These are phyloP conservation scores for Datura wrightii DNA, from an alignment of 257 asterid species.

Conservation along the genomic window DNA sequence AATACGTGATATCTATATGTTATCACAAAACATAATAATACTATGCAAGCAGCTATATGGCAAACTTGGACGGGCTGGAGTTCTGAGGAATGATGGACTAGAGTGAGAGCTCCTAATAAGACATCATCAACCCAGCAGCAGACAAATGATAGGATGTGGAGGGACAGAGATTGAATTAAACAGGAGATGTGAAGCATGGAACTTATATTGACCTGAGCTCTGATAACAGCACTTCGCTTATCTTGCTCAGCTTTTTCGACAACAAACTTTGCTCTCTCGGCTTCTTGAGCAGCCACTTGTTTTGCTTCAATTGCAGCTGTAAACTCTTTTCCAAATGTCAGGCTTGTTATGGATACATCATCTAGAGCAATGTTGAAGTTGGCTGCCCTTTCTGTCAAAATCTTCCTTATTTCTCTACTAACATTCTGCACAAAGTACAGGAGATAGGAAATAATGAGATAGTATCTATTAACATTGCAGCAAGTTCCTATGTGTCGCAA, in stretches of 20 bases:
- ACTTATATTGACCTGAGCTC: conserved; percentile 72
- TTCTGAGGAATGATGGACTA: background rate
- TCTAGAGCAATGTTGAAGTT: conserved; percentile 90
- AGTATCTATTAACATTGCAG: background rate
- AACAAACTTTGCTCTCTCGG: conserved; percentile 92
- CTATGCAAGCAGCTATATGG: background rate
- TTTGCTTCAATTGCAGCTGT: conserved; percentile 98
- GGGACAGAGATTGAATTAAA: background rate
- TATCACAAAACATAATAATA: background rate
- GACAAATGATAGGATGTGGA: background rate
- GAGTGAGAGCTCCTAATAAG: background rate
- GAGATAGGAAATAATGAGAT: conserved; percentile 2
- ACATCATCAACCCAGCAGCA: background rate
- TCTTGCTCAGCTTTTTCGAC: conserved; percentile 97
- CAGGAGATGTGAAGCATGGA: background rate
- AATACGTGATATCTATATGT: background rate
- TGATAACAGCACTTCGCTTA: conserved; percentile 82
- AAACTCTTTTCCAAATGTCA: conserved; percentile 87
- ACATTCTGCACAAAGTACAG: conserved; percentile 57
- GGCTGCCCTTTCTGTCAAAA: conserved; percentile 83
- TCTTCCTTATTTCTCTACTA: conserved; percentile 81
- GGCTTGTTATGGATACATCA: conserved; percentile 85
- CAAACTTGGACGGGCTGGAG: background rate
- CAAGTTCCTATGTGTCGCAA: background rate
- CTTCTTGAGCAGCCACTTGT: conserved; percentile 96